These are phyloP conservation scores for Suillus lakei DNA, from an alignment of 768 basidiomycete species.

Conservation along the genomic window DNA sequence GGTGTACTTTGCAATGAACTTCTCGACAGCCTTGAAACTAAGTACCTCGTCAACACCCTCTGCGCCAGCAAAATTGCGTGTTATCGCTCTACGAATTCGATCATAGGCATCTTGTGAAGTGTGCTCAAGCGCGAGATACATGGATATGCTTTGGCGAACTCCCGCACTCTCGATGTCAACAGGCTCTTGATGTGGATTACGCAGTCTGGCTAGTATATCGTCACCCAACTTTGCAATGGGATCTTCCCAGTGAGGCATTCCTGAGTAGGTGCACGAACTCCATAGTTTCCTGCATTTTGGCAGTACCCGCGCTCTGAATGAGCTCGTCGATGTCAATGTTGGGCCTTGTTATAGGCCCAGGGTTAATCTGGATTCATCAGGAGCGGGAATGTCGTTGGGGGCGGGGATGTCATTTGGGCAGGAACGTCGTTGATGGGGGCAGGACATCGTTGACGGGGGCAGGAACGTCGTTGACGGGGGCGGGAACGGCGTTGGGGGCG, in stretches of 20 bases:
- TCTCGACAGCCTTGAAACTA: not conserved
- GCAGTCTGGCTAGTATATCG: conserved; percentile 23
- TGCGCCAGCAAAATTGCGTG: not conserved
- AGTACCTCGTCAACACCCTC: not conserved
- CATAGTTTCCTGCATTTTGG: conserved; percentile 8
- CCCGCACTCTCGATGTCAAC: conserved; percentile 22
- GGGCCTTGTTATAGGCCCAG: not conserved
- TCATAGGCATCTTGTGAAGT: not conserved
- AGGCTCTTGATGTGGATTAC: conserved; percentile 25
- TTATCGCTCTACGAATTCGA: not conserved
- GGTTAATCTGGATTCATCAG: not conserved
- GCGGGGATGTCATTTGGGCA: not conserved
- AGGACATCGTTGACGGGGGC: no score
- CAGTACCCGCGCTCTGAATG: not conserved
- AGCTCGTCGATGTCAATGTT: not conserved
- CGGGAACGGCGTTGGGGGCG: no score
- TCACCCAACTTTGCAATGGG: conserved; percentile 20
- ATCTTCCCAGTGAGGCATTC: conserved; percentile 15
- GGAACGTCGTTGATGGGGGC: no score
- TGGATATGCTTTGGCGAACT: conserved; percentile 4
- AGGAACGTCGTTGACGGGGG: no score
- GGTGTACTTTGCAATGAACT: not conserved
- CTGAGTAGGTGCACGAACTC: conserved; percentile 16
- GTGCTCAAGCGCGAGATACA: not conserved
- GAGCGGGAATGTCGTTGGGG: not conserved